A percentile compares a stretch with the other conserved stretches of the same genome.
Evolutionary conservation across 768 basidiomycete genomes (phyloP).

Genomic region (Serpula lacrymans): DNA sequence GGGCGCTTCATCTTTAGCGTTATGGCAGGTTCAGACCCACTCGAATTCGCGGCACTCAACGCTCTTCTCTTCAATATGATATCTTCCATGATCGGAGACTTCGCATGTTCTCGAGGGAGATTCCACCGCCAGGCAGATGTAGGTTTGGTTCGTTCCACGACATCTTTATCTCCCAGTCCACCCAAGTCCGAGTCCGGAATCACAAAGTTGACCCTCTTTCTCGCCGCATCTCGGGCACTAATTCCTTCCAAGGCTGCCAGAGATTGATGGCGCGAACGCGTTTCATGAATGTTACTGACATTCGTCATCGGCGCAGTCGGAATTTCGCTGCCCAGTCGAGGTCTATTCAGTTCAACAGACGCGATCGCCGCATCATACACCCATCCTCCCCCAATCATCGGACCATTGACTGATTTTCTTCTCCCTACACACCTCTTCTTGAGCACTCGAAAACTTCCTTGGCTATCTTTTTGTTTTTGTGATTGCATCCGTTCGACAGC

Average conservation of each 20-base stretch:
- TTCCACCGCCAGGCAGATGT: neutral
- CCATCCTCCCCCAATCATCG: constrained; percentile 35
- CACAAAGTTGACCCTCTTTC: constrained; percentile 16
- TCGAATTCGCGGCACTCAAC: neutral
- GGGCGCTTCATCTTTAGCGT: neutral
- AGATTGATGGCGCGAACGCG: constrained; percentile 22
- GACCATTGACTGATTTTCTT: constrained; percentile 41
- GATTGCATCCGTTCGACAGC: constrained; percentile 1
- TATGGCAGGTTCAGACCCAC: neutral
- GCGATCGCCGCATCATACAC: constrained; percentile 51
- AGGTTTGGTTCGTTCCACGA: too few relatives aligned
- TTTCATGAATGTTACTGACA: neutral
- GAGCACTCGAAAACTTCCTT: constrained; percentile 34
- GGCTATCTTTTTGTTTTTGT: constrained; percentile 8
- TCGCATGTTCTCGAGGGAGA: neutral
- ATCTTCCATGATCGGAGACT: neutral
- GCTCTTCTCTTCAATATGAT: neutral
- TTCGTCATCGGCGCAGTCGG: constrained; percentile 12
- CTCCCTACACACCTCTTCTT: constrained; percentile 58
- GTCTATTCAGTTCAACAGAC: constrained; percentile 31
- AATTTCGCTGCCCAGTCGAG: constrained; percentile 17
- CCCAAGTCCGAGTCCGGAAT: too few relatives aligned
- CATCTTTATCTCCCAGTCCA: too few relatives aligned
- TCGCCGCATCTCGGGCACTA: constrained; percentile 5
- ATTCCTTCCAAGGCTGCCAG: constrained; percentile 16